phyloP scores from a whole-genome alignment of 176 grass and related monocot genomes.

The Elymus sibiricus region DNA sequence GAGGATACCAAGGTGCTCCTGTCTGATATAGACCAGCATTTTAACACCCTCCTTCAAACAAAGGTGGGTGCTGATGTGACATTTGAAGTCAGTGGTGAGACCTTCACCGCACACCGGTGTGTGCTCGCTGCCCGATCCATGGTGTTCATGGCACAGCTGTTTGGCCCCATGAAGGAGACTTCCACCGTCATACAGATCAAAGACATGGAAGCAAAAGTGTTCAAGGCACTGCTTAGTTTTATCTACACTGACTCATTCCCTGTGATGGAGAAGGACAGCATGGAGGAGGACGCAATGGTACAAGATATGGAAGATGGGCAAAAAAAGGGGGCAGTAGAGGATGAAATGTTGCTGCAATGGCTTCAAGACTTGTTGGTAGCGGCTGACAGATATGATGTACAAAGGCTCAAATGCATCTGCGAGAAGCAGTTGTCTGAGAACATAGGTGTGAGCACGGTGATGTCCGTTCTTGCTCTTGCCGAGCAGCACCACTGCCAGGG shows the following conservation, averaged over 20 bases:
- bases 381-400: not conserved
- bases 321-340: not conserved
- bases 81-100: not conserved
- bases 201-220: not conserved
- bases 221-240: not conserved
- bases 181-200: not conserved
- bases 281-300: not conserved
- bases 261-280: not conserved
- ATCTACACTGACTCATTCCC: not conserved
- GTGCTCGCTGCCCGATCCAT: not conserved
- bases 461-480: constrained; percentile 11
- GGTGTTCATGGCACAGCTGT: not conserved
- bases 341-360: not conserved
- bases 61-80: not conserved
- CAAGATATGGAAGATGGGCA: not conserved
- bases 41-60: not conserved
- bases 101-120: no score
- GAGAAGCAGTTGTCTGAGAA: not conserved
- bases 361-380: not conserved
- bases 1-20: not conserved
- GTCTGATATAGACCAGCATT: not conserved
- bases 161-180: not conserved
- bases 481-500: constrained; percentile 21
- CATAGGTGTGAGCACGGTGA: constrained; percentile 17
- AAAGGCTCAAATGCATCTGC: not conserved